Evolutionary conservation across 352 stramenopile species (phyloP), one percentile per base, ranked within the genome.

Genomic region (Thalassiosira ordinaria): DNA sequence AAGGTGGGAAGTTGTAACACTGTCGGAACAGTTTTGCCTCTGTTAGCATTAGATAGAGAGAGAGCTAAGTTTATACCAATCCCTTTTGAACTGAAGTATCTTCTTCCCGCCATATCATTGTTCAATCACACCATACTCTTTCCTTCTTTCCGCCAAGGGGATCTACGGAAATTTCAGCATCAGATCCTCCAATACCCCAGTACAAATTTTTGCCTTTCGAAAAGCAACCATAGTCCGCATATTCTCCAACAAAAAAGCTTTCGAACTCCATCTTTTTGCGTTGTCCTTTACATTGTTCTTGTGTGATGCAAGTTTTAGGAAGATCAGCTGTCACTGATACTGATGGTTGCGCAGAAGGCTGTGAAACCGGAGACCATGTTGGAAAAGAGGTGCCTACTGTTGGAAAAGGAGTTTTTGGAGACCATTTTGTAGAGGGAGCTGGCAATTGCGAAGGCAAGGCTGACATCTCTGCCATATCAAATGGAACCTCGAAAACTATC

Each of bases 141-240:
- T 41, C 33, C 11, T 41, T 41, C 5, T 41, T 41, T 11, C 11
- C 11, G 33, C 33, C 33, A 41, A 41, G 33, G 11, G 33, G 33
- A 41, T 11, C 11, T 5, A 41, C 11, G 33, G 33, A 11, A 41
- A 11, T 7, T 47, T 47, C 9, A 8, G 4, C 39, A n/a, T 47
- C 26, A 14, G 53, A 47, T 16, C 53, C 52, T 22, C 52, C 53
- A 16, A 26, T 39, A 44, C 53, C 53, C 53, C 53, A 63, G 20
- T 37, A 63, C 2, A 63, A 29, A 20, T 1, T 63, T 6, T 13
- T 22, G 46, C 26, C 26, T 63, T 46, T 63, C 24, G 53, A 63
- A 63, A 27, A 46, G 14, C 53, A 63, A 63, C 53, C 53, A 18
- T 63, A 63, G 46, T 20, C 11, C 27, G 29, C 29, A 63, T 63